Conservation (phyloP, 2,329 filamentous ascomycete species). For the Penicillium freii region DNA sequence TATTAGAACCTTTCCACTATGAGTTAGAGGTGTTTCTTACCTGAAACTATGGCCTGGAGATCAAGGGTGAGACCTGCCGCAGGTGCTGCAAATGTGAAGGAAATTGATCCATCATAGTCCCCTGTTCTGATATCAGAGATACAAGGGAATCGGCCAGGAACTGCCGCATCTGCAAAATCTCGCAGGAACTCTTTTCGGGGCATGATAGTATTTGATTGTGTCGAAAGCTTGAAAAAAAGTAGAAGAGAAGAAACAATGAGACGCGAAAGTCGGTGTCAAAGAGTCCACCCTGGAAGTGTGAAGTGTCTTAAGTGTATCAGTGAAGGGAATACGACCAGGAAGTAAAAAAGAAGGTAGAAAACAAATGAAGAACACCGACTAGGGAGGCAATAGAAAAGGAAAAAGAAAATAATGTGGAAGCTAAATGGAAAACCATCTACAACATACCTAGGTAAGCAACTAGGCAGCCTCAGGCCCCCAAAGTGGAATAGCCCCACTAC, state of each 20-base stretch:
- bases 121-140: conserved; percentile 59
- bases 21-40: conserved; percentile 24
- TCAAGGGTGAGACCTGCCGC: conserved; percentile 24
- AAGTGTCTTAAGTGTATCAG: background rate
- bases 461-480: background rate
- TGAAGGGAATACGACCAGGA: background rate
- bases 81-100: conserved; percentile 54
- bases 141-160: conserved; percentile 42
- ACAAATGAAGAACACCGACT: background rate
- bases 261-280: background rate
- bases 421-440: background rate
- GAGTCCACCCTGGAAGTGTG: background rate
- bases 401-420: background rate
- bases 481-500: background rate
- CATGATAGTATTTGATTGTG: conserved; percentile 49
- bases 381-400: background rate
- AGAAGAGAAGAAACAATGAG: background rate
- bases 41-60: conserved; percentile 41
- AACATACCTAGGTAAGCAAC: background rate
- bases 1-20: background rate
- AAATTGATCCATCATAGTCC: conserved; percentile 70
- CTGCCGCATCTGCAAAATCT: conserved; percentile 52
- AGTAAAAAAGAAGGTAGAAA: background rate
- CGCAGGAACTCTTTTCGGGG: conserved; percentile 63
- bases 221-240: background rate